Percentiles rank a stretch among this genome's conserved stretches.
Evolutionary conservation across 352 stramenopile species (phyloP).

Genomic region (Phytophthora capsici): DNA sequence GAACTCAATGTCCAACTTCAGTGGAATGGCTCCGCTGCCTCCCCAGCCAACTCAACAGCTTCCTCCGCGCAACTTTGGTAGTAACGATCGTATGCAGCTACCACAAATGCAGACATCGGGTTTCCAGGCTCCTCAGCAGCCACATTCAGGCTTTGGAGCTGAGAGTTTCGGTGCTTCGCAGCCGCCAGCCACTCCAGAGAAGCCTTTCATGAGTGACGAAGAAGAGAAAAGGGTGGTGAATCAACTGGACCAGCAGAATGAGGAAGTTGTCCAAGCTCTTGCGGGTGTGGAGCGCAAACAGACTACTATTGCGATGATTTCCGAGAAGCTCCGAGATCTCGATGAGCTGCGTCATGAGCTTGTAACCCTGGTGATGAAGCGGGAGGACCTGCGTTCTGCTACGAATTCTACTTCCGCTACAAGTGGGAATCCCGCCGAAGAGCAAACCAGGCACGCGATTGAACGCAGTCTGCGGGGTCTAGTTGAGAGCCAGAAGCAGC

Average conservation of each 20-base stretch:
- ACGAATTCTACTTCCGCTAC: conserved; percentile 15
- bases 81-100: conserved; percentile 35
- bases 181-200: conserved; percentile 16
- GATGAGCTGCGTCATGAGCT: conserved; percentile 80
- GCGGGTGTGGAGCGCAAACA: conserved; percentile 69
- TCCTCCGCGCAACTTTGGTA: conserved; percentile 29
- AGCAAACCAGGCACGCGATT: conserved; percentile 45
- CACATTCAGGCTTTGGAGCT: conserved; percentile 23
- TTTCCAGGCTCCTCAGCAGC: conserved; percentile 21
- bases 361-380: conserved; percentile 70
- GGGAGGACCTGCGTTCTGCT: conserved; percentile 54
- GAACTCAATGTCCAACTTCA: conserved; percentile 52
- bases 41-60: conserved; percentile 25
- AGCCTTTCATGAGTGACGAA: conserved; percentile 67
- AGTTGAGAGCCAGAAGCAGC: conserved; percentile 61
- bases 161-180: conserved; percentile 21
- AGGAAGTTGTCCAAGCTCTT: conserved; percentile 48
- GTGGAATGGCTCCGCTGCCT: conserved; percentile 25
- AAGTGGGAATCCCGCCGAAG: conserved; percentile 31
- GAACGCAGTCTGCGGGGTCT: conserved; percentile 60
- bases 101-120: conserved; percentile 17
- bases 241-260: conserved; percentile 68
- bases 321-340: conserved; percentile 69
- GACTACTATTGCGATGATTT: conserved; percentile 61
- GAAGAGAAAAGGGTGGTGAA: conserved; percentile 55